Evolutionary conservation across 768 basidiomycete species (phyloP).

Genomic region (Leccinum rimulosum): DNA sequence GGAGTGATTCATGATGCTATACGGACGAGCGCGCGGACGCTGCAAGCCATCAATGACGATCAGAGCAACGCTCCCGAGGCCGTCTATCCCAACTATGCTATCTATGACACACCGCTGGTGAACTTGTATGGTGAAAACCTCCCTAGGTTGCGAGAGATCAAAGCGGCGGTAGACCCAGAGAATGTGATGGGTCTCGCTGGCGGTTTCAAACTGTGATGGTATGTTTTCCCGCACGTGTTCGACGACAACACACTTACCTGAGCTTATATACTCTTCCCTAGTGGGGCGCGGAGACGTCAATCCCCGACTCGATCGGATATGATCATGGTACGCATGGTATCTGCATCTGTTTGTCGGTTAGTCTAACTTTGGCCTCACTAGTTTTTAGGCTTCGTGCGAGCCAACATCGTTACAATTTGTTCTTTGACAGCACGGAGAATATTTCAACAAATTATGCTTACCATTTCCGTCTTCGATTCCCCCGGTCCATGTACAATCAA

Average conservation of each 20-base stretch:
- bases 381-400: too few relatives aligned
- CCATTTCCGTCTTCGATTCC: too few relatives aligned
- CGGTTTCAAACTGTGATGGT: neutral
- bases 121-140: neutral
- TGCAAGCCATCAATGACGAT: slow-evolving; percentile 39
- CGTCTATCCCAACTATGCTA: neutral
- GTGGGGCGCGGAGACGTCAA: neutral
- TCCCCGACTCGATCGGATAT: neutral
- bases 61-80: neutral
- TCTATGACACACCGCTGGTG: neutral
- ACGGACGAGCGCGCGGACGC: slow-evolving; percentile 34
- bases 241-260: neutral
- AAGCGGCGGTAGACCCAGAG: neutral
- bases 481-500: neutral
- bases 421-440: too few relatives aligned
- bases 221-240: neutral
- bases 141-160: neutral
- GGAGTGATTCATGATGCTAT: slow-evolving; percentile 35
- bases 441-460: too few relatives aligned
- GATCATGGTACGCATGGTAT: neutral
- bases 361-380: neutral
- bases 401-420: neutral
- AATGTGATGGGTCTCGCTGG: neutral
- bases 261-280: too few relatives aligned
- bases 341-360: neutral